Evolutionary conservation across 257 asterid species (phyloP).

Genomic region (Solanum neorickii): DNA sequence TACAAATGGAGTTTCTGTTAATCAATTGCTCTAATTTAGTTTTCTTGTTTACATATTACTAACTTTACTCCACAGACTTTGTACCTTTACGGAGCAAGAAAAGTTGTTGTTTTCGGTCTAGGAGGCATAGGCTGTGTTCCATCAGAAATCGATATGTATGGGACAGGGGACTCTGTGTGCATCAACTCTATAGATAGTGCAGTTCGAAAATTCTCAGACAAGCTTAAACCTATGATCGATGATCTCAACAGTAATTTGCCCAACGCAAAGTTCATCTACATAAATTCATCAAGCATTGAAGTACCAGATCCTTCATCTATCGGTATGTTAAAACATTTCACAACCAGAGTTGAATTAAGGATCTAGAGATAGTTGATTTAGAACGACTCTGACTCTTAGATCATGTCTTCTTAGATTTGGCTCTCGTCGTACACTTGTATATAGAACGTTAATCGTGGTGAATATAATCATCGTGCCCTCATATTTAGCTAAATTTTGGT

Average conservation of each 20-base stretch:
- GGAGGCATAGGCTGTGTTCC: constrained; percentile 38
- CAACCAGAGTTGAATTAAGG: background rate
- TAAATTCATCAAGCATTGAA: background rate
- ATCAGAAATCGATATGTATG: constrained; percentile 9
- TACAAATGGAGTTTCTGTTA: background rate
- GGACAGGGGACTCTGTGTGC: constrained; percentile 17
- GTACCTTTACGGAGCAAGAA: constrained; percentile 37
- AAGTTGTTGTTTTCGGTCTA: constrained; percentile 17
- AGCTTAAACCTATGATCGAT: constrained; percentile 9
- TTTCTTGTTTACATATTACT: background rate
- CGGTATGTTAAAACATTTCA: background rate
- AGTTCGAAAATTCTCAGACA: constrained; percentile 12
- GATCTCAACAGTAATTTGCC: constrained; percentile 10
- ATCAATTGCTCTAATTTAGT: background rate
- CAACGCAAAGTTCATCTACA: constrained; percentile 17
- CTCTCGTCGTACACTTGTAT: background rate
- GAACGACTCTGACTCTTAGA: background rate
- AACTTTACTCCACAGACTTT: constrained; percentile 13
- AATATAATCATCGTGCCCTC: background rate
- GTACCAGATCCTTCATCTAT: background rate
- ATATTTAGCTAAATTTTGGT: background rate
- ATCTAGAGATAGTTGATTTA: background rate
- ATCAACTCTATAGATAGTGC: constrained; percentile 14
- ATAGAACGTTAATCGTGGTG: background rate
- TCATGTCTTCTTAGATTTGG: background rate